Evolutionary conservation across 2,329 filamentous ascomycete genomes (phyloP).

Genomic region (Aspergillus thermomutatus): DNA sequence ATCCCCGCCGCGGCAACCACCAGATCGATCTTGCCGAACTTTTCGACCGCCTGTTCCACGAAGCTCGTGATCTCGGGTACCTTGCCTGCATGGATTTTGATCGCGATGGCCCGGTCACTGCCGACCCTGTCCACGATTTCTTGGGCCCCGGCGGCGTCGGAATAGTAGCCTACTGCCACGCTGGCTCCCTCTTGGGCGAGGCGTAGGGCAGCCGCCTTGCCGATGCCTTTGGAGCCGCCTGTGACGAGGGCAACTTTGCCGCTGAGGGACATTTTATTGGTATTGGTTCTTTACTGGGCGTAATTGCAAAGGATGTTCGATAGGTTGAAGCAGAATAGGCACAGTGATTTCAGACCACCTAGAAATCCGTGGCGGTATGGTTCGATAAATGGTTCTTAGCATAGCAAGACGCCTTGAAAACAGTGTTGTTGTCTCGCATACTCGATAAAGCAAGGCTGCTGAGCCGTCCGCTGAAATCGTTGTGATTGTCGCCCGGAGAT

Average conservation of each 20-base stretch:
- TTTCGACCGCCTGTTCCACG: constrained; percentile 47
- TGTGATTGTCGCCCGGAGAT: too few relatives aligned
- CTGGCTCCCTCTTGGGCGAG: constrained; percentile 42
- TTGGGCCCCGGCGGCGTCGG: constrained; percentile 54
- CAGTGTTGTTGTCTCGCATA: too few relatives aligned
- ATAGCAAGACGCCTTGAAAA: too few relatives aligned
- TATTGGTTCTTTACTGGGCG: too few relatives aligned
- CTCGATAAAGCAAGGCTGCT: too few relatives aligned
- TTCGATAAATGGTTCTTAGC: too few relatives aligned
- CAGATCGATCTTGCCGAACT: constrained; percentile 58
- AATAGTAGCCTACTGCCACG: constrained; percentile 55
- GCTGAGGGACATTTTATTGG: constrained; percentile 22
- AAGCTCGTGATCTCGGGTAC: constrained; percentile 48
- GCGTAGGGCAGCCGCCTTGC: constrained; percentile 35
- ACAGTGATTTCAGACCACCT: too few relatives aligned
- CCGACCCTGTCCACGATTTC: constrained; percentile 49
- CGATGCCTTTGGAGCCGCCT: constrained; percentile 41
- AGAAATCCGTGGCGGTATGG: too few relatives aligned
- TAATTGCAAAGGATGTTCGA: too few relatives aligned
- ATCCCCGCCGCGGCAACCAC: constrained; percentile 56
- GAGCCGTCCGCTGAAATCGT: too few relatives aligned
- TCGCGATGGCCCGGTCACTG: constrained; percentile 46
- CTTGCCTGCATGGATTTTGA: constrained; percentile 55
- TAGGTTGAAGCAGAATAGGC: too few relatives aligned
- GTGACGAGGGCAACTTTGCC: constrained; percentile 40